Conservation (phyloP, 1,139 yeast genomes). For the Yamadazyma dushanensis region DNA sequence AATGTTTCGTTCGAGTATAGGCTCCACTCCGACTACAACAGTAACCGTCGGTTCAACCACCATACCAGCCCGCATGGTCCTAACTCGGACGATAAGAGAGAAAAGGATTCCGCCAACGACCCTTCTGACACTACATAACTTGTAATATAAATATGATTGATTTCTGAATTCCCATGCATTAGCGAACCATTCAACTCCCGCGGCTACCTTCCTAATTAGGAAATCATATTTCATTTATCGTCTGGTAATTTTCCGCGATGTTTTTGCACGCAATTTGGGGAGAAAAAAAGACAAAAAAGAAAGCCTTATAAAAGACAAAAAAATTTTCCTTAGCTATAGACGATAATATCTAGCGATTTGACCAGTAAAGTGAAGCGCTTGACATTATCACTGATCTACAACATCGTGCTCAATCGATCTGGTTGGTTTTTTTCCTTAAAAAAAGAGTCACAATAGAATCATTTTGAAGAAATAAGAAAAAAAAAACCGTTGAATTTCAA, state of each 20-base stretch:
- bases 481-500: conserved; percentile 2
- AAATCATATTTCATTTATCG: not conserved
- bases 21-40: conserved; percentile 22
- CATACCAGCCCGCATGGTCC: not conserved
- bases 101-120: conserved; percentile 1
- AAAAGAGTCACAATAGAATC: not conserved
- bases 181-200: not conserved
- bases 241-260: conserved; percentile 6
- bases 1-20: conserved; percentile 51
- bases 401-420: too few species aligned
- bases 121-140: not conserved
- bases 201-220: conserved; percentile 1
- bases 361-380: too few species aligned
- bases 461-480: conserved; percentile 1
- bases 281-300: conserved; percentile 1
- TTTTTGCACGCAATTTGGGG: conserved; percentile 4
- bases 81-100: not conserved
- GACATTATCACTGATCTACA: too few species aligned
- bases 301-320: not conserved
- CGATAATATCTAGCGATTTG: too few species aligned
- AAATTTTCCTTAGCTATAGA: not conserved
- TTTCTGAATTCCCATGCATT: too few species aligned
- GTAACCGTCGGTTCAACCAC: not conserved
- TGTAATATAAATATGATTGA: conserved; percentile 3
- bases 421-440: not conserved